A percentile compares a stretch with the other conserved stretches of the same genome.
These are phyloP conservation scores for Deakozyma indianensis DNA, from an alignment of 805 yeast genomes.

Conservation along the genomic window DNA sequence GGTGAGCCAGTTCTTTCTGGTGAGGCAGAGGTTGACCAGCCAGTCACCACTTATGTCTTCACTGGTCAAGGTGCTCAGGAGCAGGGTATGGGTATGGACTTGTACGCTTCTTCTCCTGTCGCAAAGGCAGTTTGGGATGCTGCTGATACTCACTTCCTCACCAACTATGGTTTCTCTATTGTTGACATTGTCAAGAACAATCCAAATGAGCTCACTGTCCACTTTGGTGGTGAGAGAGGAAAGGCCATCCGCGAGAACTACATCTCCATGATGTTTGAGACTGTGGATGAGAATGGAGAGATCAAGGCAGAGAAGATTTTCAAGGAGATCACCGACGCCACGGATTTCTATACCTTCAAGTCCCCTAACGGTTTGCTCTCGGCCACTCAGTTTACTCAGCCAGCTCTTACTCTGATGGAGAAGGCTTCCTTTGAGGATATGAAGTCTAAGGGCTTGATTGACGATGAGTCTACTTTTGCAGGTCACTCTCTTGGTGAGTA, in stretches of 20 bases:
- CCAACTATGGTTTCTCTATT: constrained; percentile 94
- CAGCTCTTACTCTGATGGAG: constrained; percentile 98
- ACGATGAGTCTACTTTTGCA: constrained; percentile 86
- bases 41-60: constrained; percentile 89
- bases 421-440: constrained; percentile 97
- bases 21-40: constrained; percentile 98
- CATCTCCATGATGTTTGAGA: constrained; percentile 94
- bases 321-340: constrained; percentile 71
- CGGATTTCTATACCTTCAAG: constrained; percentile 76
- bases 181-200: constrained; percentile 89
- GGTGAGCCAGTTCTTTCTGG: constrained; percentile 70
- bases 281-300: constrained; percentile 71
- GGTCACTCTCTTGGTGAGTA: constrained; percentile 99
- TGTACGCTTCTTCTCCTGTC: constrained; percentile 78
- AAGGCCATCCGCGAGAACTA: constrained; percentile 88
- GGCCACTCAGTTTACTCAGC: constrained; percentile 98
- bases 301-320: constrained; percentile 87
- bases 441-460: constrained; percentile 90
- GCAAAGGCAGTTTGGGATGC: constrained; percentile 96
- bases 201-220: constrained; percentile 89
- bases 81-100: constrained; percentile 99
- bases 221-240: constrained; percentile 97
- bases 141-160: constrained; percentile 86
- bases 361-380: constrained; percentile 92
- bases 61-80: constrained; percentile 99